A percentile compares a stretch with the other conserved stretches of the same genome.
phyloP scores from a whole-genome alignment of 352 stramenopile species.

The Elongisporangium undulatum region DNA sequence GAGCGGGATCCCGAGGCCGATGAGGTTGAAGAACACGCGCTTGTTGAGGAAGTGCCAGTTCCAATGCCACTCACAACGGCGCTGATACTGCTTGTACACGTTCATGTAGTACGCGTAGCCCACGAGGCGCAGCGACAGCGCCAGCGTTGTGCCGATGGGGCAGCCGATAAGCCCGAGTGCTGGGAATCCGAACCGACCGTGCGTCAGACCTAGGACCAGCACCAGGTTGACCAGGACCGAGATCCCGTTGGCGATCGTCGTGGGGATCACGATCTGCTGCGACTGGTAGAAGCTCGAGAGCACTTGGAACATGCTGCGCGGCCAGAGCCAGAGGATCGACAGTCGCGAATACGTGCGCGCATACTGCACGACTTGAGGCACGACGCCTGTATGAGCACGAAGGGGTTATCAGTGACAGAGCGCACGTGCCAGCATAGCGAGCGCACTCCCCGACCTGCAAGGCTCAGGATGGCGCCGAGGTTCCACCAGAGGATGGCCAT shows the following conservation, averaged over 20 bases:
- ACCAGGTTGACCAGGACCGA: conserved; percentile 59
- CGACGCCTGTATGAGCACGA: conserved; percentile 16
- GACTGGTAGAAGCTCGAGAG: conserved; percentile 77
- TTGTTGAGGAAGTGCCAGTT: conserved; percentile 42
- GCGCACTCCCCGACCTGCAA: conserved; percentile 10
- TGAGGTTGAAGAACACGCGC: conserved; percentile 34
- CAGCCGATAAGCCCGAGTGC: conserved; percentile 72
- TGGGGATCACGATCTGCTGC: conserved; percentile 77
- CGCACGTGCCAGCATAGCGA: neutral
- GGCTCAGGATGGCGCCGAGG: conserved; percentile 44
- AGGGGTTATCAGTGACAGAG: conserved; percentile 3
- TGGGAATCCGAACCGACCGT: conserved; percentile 53
- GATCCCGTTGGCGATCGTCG: conserved; percentile 49
- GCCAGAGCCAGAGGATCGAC: conserved; percentile 71
- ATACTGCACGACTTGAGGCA: conserved; percentile 34
- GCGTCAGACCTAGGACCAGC: conserved; percentile 58
- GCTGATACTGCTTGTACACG: conserved; percentile 40
- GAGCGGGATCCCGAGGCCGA: conserved; percentile 50
- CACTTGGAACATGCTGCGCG: conserved; percentile 76
- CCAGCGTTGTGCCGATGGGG: conserved; percentile 59
- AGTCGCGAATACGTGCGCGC: conserved; percentile 57
- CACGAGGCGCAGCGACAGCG: conserved; percentile 43
- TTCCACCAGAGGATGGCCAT: conserved; percentile 77
- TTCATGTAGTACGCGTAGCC: conserved; percentile 73
- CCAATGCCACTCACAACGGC: conserved; percentile 51